Percentiles rank a stretch among this genome's conserved stretches.
Conservation (phyloP, 2,329 filamentous ascomycete genomes). For the Plectosphaerella cucumerina region DNA sequence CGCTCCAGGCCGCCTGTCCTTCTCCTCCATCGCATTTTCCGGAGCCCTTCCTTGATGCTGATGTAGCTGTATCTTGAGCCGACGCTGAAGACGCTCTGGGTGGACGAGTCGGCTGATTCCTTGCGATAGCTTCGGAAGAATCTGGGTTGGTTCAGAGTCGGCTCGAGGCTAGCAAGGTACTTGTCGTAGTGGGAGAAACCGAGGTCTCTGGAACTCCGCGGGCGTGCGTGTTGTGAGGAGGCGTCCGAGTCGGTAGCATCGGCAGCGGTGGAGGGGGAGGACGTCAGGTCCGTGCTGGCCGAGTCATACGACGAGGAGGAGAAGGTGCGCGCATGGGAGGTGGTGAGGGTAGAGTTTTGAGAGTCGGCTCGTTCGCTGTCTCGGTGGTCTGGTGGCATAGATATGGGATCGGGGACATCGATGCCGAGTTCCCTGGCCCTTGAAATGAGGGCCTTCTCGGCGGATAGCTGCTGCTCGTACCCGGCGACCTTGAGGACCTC, state of each 20-base stretch:
- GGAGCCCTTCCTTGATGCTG: constrained; percentile 40
- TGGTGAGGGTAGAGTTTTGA: constrained; percentile 32
- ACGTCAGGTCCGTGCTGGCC: constrained; percentile 33
- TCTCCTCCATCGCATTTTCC: constrained; percentile 37
- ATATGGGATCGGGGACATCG: constrained; percentile 10
- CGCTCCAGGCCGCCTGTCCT: constrained; percentile 28
- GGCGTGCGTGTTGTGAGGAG: constrained; percentile 11
- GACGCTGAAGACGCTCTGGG: constrained; percentile 39
- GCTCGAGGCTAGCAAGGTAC: constrained; percentile 41
- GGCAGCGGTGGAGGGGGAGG: constrained; percentile 33
- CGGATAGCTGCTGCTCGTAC: constrained; percentile 30
- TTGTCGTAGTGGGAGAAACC: constrained; percentile 49
- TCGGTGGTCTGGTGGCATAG: constrained; percentile 24
- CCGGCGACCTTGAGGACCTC: constrained; percentile 31
- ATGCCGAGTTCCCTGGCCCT: constrained; percentile 32
- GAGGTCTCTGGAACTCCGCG: constrained; percentile 27
- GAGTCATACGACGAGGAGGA: constrained; percentile 38
- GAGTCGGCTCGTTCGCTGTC: constrained; percentile 37
- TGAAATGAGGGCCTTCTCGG: constrained; percentile 30
- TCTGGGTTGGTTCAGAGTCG: constrained; percentile 37
- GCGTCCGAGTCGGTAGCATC: constrained; percentile 15
- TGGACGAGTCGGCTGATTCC: constrained; percentile 20
- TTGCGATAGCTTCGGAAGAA: constrained; percentile 27
- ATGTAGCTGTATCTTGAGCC: constrained; percentile 40
- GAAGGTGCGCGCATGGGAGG: constrained; percentile 36